Evolutionary conservation across 495 filamentous ascomycete genomes (phyloP).

Genomic region (Schizothecium vesticola): DNA sequence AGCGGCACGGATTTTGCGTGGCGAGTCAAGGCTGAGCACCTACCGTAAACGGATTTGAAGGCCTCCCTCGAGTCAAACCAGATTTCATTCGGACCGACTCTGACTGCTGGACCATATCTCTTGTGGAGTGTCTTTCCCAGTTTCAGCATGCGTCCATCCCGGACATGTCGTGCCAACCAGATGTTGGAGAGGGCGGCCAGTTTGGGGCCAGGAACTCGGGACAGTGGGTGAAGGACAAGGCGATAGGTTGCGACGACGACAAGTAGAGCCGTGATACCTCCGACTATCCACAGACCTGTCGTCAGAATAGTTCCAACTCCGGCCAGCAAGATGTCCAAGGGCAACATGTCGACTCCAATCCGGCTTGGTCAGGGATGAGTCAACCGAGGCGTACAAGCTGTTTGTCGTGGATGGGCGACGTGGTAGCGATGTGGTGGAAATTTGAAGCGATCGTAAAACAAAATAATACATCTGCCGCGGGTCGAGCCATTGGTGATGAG

Average conservation of each 20-base stretch:
- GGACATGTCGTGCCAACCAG: conserved; percentile 32
- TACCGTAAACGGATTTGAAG: conserved; percentile 41
- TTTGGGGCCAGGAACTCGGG: conserved; percentile 31
- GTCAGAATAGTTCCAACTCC: not conserved
- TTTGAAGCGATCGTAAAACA: not conserved
- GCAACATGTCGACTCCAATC: not conserved
- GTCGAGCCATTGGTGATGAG: not conserved
- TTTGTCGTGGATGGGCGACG: not conserved
- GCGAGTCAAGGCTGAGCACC: not conserved
- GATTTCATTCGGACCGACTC: conserved; percentile 52
- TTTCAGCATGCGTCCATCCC: conserved; percentile 25
- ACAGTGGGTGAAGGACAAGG: conserved; percentile 30
- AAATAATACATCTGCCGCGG: not conserved
- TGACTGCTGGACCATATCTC: conserved; percentile 50
- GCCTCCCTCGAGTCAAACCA: conserved; percentile 43
- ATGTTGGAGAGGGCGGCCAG: conserved; percentile 34
- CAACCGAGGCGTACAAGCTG: too few species aligned
- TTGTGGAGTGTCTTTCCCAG: conserved; percentile 39
- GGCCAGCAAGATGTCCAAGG: not conserved
- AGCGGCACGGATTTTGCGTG: not conserved
- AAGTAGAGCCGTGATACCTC: not conserved
- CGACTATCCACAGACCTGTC: not conserved
- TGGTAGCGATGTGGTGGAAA: not conserved
- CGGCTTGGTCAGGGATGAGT: not conserved
- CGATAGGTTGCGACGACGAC: conserved; percentile 18